phyloP scores from a whole-genome alignment of 2,329 filamentous ascomycete genomes.

The Trichoderma citrinoviride region DNA sequence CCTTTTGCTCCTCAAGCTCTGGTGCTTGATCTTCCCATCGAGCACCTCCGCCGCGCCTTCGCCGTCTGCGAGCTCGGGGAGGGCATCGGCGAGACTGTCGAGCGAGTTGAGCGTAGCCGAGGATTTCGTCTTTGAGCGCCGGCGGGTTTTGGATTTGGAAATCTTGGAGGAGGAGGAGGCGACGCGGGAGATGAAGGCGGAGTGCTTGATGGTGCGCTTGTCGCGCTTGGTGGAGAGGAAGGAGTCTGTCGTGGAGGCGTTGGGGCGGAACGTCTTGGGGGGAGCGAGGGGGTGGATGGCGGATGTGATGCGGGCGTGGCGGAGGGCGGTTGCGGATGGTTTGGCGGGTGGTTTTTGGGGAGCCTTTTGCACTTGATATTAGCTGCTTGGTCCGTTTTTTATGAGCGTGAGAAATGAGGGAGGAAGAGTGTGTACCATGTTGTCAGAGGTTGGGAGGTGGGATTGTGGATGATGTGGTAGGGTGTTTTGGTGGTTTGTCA shows the following conservation, averaged over 20 bases:
- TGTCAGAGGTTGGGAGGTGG: too few relatives aligned
- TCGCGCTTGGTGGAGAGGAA: slow-evolving; percentile 77
- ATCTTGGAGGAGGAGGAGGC: slow-evolving; percentile 50
- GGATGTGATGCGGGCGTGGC: slow-evolving; percentile 50
- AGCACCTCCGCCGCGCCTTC: slow-evolving; percentile 46
- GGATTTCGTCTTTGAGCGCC: slow-evolving; percentile 46
- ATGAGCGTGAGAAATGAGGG: not conserved
- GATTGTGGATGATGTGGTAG: not conserved
- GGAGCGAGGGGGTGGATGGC: slow-evolving; percentile 50
- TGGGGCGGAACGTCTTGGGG: slow-evolving; percentile 50
- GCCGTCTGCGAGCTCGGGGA: slow-evolving; percentile 60
- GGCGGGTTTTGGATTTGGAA: slow-evolving; percentile 23
- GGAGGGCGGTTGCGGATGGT: slow-evolving; percentile 57
- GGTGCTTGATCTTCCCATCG: slow-evolving; percentile 64
- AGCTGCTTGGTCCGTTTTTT: too few relatives aligned
- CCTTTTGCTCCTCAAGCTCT: slow-evolving; percentile 69
- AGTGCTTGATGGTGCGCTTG: slow-evolving; percentile 79
- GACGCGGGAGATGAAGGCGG: slow-evolving; percentile 73
- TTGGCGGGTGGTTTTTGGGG: slow-evolving; percentile 56
- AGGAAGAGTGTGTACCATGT: not conserved
- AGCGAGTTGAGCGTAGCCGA: slow-evolving; percentile 81
- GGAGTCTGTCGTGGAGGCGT: slow-evolving; percentile 50
- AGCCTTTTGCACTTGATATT: slow-evolving; percentile 25
- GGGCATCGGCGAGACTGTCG: slow-evolving; percentile 72
- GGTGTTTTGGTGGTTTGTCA: not conserved